Percentiles rank a stretch among this genome's conserved stretches.
Conservation (phyloP, 352 stramenopile species). For the Phytophthora agathidicida region DNA sequence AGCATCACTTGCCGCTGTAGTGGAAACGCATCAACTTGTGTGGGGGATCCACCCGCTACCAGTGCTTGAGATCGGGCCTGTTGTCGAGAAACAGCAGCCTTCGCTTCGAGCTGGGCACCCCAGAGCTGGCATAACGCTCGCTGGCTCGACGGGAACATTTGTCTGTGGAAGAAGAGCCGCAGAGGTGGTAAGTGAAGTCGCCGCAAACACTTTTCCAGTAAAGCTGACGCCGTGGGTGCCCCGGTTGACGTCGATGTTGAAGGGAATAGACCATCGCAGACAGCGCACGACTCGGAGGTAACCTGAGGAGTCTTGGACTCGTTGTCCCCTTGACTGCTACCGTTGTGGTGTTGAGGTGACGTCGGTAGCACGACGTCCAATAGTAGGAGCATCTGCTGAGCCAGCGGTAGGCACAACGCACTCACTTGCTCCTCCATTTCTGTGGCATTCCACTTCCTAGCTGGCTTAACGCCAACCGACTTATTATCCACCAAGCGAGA, state of each 20-base stretch:
- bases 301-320: conserved; percentile 7
- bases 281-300: conserved; percentile 45
- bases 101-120: conserved; percentile 73
- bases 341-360: conserved; percentile 20
- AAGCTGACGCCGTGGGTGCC: conserved; percentile 13
- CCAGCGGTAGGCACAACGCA: conserved; percentile 54
- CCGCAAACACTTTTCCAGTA: conserved; percentile 56
- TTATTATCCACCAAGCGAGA: conserved; percentile 41
- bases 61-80: conserved; percentile 33
- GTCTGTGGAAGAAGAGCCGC: conserved; percentile 66
- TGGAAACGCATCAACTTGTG: conserved; percentile 23
- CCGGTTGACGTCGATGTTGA: conserved; percentile 13
- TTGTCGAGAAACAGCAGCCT: conserved; percentile 62
- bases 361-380: conserved; percentile 61
- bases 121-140: conserved; percentile 74
- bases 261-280: conserved; percentile 71
- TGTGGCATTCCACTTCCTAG: conserved; percentile 26
- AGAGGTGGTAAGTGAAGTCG: conserved; percentile 71
- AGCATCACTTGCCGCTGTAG: conserved; percentile 36
- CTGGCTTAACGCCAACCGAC: background rate
- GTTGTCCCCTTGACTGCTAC: conserved; percentile 7
- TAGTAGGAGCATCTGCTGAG: conserved; percentile 64
- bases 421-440: conserved; percentile 52
- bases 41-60: conserved; percentile 2
- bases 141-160: conserved; percentile 66